Conservation (phyloP, 169 alveolate species). For the Nephromyces sp. region DNA sequence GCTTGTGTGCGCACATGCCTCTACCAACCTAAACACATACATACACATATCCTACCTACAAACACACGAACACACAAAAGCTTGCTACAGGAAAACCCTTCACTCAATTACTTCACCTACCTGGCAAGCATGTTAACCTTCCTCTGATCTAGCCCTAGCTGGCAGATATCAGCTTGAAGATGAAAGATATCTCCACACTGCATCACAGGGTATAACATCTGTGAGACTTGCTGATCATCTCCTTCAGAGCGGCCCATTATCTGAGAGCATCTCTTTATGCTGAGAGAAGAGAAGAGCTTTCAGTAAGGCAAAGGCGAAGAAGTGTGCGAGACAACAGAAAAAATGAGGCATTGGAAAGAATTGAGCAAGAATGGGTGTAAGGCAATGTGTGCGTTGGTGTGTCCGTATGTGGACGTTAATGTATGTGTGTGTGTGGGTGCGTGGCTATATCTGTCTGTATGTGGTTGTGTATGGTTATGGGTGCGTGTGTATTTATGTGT, state of each 20-base stretch:
- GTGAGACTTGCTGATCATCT: constrained; percentile 83
- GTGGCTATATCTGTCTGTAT: not conserved
- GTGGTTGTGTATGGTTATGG: too few relatives aligned
- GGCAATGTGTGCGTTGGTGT: not conserved
- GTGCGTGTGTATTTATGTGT: too few relatives aligned
- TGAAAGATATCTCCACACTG: constrained; percentile 97
- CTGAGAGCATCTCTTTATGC: constrained; percentile 93
- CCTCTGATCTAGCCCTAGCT: constrained; percentile 96
- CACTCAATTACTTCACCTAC: too few relatives aligned
- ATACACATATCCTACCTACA: too few relatives aligned
- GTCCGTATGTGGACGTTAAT: not conserved
- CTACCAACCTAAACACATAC: too few relatives aligned
- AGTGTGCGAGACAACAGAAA: not conserved
- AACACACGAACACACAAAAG: too few relatives aligned
- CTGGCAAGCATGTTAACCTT: constrained; percentile 97
- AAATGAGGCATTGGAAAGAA: not conserved
- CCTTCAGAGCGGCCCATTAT: constrained; percentile 97
- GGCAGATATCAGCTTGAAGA: constrained; percentile 94
- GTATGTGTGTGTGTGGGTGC: not conserved
- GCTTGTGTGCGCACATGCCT: too few relatives aligned
- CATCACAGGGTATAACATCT: constrained; percentile 57
- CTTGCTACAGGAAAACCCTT: too few relatives aligned
- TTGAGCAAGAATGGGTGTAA: not conserved
- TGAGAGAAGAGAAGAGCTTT: constrained; percentile 10
- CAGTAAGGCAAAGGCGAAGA: not conserved